These are phyloP conservation scores for Takakia lepidozioides DNA, from an alignment of 225 moss, liverwort and hornwort genomes.

Conservation along the genomic window DNA sequence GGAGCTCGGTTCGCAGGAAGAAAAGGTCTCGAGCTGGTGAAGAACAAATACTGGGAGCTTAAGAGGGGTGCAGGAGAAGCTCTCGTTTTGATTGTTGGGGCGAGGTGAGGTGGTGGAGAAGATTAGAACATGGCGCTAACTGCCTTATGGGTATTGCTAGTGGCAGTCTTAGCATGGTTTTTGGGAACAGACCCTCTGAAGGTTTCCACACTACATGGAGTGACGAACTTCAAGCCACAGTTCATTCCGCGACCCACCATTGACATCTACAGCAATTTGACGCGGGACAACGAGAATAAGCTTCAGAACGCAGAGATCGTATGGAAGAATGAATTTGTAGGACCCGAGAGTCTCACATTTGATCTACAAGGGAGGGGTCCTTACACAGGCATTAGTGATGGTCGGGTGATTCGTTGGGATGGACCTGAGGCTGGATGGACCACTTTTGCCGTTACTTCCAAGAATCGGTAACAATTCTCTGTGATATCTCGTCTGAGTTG, in stretches of 20 bases:
- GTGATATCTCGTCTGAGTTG: too few species aligned
- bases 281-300: constrained; percentile 38
- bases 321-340: constrained; percentile 34
- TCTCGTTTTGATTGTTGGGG: too few species aligned
- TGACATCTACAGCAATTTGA: constrained; percentile 14
- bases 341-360: constrained; percentile 80
- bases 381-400: constrained; percentile 72
- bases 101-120: too few species aligned
- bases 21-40: too few species aligned
- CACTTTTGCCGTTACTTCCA: constrained; percentile 60
- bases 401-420: constrained; percentile 73
- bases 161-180: constrained; percentile 29
- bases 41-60: too few species aligned
- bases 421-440: constrained; percentile 77
- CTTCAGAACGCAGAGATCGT: constrained; percentile 25
- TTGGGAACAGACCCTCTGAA: constrained; percentile 25
- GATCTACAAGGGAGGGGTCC: constrained; percentile 76
- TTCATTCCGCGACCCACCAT: constrained; percentile 12
- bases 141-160: constrained; percentile 16
- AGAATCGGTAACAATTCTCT: constrained; percentile 74
- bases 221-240: constrained; percentile 25
- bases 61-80: too few species aligned
- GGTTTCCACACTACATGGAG: constrained; percentile 19
- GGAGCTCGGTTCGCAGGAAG: too few species aligned
- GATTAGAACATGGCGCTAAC: too few species aligned